Evolutionary conservation across 192 early-diverging fungal genomes (phyloP), one percentile per base, ranked within the genome.

Genomic region (Coemansia sp.): DNA sequence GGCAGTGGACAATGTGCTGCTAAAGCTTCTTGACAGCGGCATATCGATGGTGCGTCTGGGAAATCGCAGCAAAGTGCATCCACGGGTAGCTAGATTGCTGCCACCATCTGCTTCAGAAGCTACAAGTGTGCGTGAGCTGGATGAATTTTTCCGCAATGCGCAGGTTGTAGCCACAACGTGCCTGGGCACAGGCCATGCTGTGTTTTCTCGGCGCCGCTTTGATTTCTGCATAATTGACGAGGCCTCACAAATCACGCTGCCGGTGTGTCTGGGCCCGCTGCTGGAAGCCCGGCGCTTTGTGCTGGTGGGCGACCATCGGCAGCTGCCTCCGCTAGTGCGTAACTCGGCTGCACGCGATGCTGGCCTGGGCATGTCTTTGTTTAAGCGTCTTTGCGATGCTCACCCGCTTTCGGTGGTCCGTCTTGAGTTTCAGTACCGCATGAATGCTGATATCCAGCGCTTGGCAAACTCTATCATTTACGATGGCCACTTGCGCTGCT

Each of bases 161-260:
- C 80, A 49, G 43, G 78, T 98, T 0, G 88, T 98, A 20, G 95
- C 86, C 3, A 90, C 91, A 3, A 98, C 95, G 4, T 94, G 94
- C 53, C 65, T 95, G 21, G 92, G 93, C 9, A 86, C 90, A 45
- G 85, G 72, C 30, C 87, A 97, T 53, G 62, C 84, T 7, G 50
- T 95, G 6, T 93, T 96, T 57, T 61, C 80, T 3, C 81, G 80
- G 52, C 82, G 88, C 38, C 59, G 72, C 42, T 98, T 98, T 68
- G 96, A 98, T 68, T 95, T 92, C 66, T 96, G 93, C 61, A 94
- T 98, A 47, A 84, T 98, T 5, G 96, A 98, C 69, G 96, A 98
- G 55, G 93, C 94, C 8, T 93, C 94, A 13, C 96, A 98, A 69
- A 84, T 98, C 20, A 92, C 91, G 14, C 61, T 96, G 28, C 96